Evolutionary conservation across 73 alveolate genomes (phyloP), one percentile per base, ranked within the genome.

Genomic region (Paramecium octaurelia): DNA sequence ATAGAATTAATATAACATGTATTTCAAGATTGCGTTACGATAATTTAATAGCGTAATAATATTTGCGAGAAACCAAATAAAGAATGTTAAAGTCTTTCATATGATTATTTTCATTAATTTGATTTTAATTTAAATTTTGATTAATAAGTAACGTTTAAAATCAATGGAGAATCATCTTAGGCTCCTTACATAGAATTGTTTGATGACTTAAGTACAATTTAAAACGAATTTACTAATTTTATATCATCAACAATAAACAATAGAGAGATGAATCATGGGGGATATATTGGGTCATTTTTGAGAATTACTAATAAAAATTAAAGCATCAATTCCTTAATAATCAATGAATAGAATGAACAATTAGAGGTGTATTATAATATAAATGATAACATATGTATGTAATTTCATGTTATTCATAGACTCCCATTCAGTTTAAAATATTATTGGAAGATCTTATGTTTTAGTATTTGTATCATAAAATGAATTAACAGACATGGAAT

Each of bases 201-300:
- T 24, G 43, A 80, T 3, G 12, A 23, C 11, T 31, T 9, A 80
- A 42, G 27, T 40, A 9, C 21, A 9, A 35, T 44, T n/a, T 31
- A 6, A 43, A 24, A 10, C 12, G 43, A 80, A 43, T 80, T 80
- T 80, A 46, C 4, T 14, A 46, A 12, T 18, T 36, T 73, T 34
- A 21, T 36, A 8, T 20, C 57, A 6, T 73, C 60, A 29, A 9
- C 27, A 21, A 43, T 80, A 8, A 46, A 80, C 23, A 80, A 42
- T 46, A 18, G 46, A 4, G 91, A 80, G 23, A 80, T 80, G 91
- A 80, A 80, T 80, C 91, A 80, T 44, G 91, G 64, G 20, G 91
- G 91, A 21, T 80, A 40, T 80, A 46, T 80, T 6, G 70, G 76
- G 9, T 80, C 91, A 44, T 80, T 80, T 80, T 24, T 80, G 21